Evolutionary conservation across 2,329 filamentous ascomycete species (phyloP).

Genomic region (Fusarium tricinctum): DNA sequence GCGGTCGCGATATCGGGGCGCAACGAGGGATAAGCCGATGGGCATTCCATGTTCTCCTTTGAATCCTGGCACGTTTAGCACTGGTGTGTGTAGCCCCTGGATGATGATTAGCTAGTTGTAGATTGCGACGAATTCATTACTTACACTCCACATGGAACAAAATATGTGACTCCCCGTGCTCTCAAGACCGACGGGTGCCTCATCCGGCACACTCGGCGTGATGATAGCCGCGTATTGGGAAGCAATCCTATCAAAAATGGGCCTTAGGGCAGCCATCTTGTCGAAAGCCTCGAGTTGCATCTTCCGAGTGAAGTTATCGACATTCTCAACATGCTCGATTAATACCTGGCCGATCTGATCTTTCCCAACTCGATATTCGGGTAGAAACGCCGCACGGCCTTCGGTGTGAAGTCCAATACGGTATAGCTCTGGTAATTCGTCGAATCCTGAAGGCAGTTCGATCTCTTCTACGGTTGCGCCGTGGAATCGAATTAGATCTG

Average conservation of each 20-base stretch:
- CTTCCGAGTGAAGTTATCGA: constrained; percentile 58
- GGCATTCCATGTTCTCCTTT: constrained; percentile 67
- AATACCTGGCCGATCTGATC: constrained; percentile 63
- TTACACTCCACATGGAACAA: constrained; percentile 67
- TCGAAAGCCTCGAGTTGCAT: constrained; percentile 68
- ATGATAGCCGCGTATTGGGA: constrained; percentile 68
- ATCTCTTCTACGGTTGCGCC: constrained; percentile 72
- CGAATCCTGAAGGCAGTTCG: constrained; percentile 65
- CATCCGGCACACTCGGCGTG: constrained; percentile 71
- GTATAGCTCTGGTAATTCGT: constrained; percentile 67
- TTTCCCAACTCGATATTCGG: constrained; percentile 66
- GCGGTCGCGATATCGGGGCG: constrained; percentile 62
- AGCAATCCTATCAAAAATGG: constrained; percentile 68
- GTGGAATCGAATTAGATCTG: constrained; percentile 57
- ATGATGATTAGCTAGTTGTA: constrained; percentile 5
- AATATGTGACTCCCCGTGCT: constrained; percentile 70
- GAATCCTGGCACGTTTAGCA: constrained; percentile 75
- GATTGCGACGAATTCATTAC: constrained; percentile 31
- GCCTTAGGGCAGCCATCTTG: constrained; percentile 65
- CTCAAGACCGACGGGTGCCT: constrained; percentile 68
- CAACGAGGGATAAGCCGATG: constrained; percentile 69
- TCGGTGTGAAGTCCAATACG: constrained; percentile 65
- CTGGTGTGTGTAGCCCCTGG: constrained; percentile 69
- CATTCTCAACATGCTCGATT: constrained; percentile 67
- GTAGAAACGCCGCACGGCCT: constrained; percentile 66